Evolutionary conservation across 257 asterid genomes (phyloP), one percentile per base, ranked within the genome.

Genomic region (Solanum appendiculatum): DNA sequence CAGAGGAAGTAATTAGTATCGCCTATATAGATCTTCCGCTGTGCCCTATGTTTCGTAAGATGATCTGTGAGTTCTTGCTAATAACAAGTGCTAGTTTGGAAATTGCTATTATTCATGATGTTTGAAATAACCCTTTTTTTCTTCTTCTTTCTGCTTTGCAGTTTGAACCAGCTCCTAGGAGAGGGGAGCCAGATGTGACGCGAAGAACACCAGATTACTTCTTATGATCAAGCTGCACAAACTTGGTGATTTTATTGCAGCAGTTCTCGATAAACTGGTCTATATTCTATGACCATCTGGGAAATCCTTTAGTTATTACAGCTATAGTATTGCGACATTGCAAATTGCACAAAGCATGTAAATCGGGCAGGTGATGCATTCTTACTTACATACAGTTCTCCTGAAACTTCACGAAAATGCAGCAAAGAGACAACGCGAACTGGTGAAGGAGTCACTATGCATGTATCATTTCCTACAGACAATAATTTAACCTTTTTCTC

Each of bases 161-260:
- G 98, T 95, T 95, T 92, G 98, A 95, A 86, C 98, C 98, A 87
- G 98, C 97, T 87, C 97, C 98, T 18, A 93, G 96, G 85, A 91
- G 98, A 25, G 98, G 97, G 27, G 98, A 94, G 86, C 98, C 97
- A 86, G 96, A 94, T 92, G 98, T 95, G 72, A 95, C 97, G 86
- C 93, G 98, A 91, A 92, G 98, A 89, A 94, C 96, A 84, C 98
- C 98, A 33, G 98, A 95, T 91, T 95, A 95, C 92, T 95, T 95
- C 87, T 92, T 95, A 77, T 95, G 92, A 95, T 88, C 90, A 84
- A 66, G 89, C 87, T 70, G 87, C 78, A 78, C 64, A 74, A 56
- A 81, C 80, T 40, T 89, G 89, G 91, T 34, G 90, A 85, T 82
- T 89, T 86, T 86, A 31, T 46, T 1, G 46, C 34, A 44, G 56